Evolutionary conservation across 768 basidiomycete species (phyloP), one percentile per base, ranked within the genome.

Genomic region (Kwoniella dejecticola): DNA sequence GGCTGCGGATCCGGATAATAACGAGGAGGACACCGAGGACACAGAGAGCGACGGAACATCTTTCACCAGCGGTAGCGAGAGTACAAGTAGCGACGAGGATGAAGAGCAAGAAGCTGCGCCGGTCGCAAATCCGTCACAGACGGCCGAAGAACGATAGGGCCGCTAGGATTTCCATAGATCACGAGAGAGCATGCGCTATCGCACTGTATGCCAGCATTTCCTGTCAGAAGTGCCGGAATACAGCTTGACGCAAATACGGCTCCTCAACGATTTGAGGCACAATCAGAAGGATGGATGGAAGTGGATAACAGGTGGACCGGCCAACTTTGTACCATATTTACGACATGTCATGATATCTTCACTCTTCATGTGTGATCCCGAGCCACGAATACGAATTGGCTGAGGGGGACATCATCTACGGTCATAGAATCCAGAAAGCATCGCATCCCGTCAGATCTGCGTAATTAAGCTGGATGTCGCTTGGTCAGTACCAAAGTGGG

Each of bases 61-160:
- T 12, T 57, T 46, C 8, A 17, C 12, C n/a, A 55, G 47, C 36
- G 58, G 52, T n/a, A 60, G 62, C 11, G 52, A 44, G 5, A 52
- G 53, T 1, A 52, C 52, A 42, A 59, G 48, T 40, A 19, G 11
- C 12, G 19, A 19, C 19, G 50, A 57, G 30, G 53, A 50, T 5
- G 30, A 17, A 29, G 7, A 23, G 23, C 12, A 24, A 13, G 27
- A 31, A 1, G 0, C 30, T n/a, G 15, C 48, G 17, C 7, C 27
- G 15, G 33, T 8, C 30, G 17, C 30, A 15, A 24, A 47, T 24
- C 24, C 19, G 1, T 47, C 46, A 47, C 7, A 26, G n/a, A 44
- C 11, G n/a, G 6, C 19, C 19, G 11, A n/a, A 15, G 13, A 6
- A 15, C 11, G 46, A 23, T 5, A n/a, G n/a, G n/a, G n/a, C n/a